Evolutionary conservation across 2,329 filamentous ascomycete genomes (phyloP), one percentile per base, ranked within the genome.

Genomic region (Rutstroemia sp.): DNA sequence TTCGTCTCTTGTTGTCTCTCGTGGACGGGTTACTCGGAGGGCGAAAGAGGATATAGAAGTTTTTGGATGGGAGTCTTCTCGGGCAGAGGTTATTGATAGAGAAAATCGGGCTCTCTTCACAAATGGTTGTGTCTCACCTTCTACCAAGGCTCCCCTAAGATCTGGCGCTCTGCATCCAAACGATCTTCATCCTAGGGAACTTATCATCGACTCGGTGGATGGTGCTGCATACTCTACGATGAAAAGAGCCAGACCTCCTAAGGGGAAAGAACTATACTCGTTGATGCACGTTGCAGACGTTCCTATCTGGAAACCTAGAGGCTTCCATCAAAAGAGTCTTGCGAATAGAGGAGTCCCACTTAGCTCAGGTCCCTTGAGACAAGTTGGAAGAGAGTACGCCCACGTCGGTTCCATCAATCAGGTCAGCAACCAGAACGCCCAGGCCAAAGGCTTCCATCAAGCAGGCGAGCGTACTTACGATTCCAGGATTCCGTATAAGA

Each of bases 241-340:
- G 17, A 60, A 49, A 48, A 55, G 37, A 23, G n/a, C 34, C 16
- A 57, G 58, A 23, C 16, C 48, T 12, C 6, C 48, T 6, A 44
- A 56, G 14, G 23, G 48, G 16, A 47, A 58, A 16, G 56, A 51
- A 27, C 45, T 49, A 1, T 63, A 63, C 30, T 62, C 61, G 2
- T 58, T 64, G 56, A 64, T 61, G 58, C 59, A 63, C 12, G 55
- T 61, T 61, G 54, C 62, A 2, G 62, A 64, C 46, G 47, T 54
- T 17, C 59, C 62, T 39, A 51, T 54, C 46, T 62, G 60, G 59
- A 59, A 45, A 42, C 54, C 56, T 17, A 48, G 25, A 10, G 39
- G 53, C 37, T n/a, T 41, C 27, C 39, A 52, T n/a, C 53, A 39
- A 12, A 48, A 5, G 27, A 54, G 37, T 7, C 12, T 27, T 38